Evolutionary conservation across 768 basidiomycete genomes (phyloP), one percentile per base, ranked within the genome.

Genomic region (Russula sp.): DNA sequence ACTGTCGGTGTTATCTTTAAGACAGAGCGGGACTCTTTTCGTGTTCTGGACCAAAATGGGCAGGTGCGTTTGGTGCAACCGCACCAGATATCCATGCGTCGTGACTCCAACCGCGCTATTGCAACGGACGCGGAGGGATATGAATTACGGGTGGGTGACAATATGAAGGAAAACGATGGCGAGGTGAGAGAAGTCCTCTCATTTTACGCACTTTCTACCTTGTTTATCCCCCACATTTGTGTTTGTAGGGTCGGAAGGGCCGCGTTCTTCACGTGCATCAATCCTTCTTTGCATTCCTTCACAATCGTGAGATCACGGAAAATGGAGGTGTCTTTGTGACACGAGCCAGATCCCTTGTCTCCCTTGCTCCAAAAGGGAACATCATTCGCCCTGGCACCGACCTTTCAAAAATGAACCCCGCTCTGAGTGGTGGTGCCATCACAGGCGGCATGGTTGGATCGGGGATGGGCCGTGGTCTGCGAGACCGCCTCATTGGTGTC

Each of bases 1-100:
- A 96, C 94, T 5, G 93, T 94, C 39, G 97, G 94, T 71, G 93
- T 98, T 62, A 97, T 98, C 65, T 97, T 88, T 82, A 95, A 96
- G 73, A 95, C 94, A 1, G 97, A 98, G 71, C 86, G 93, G 14
- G 93, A 93, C 70, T 86, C 93, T 8, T 93, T 99, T 83, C 91
- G 94, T 59, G 89, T 99, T 2, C 79, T 99, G 55, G 96, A 98
- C 70, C 97, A 98, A 71, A 88, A 92, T 67, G 92, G 93, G 1
- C 87, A 92, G 75, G 83, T 90, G 16, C 88, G 93, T 16, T 79
- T 89, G 7, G 88, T 98, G 5, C 88, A 91, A 69, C 94, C 96
- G 5, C 92, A 94, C 65, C 95, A 98, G 69, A 95, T 99, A 63
- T 89, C 90, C 7, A 90, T 93, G 86, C 85, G 93, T 20, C 83